Conservation (phyloP, 192 early-diverging fungal species). For the Coemansia sp. region DNA sequence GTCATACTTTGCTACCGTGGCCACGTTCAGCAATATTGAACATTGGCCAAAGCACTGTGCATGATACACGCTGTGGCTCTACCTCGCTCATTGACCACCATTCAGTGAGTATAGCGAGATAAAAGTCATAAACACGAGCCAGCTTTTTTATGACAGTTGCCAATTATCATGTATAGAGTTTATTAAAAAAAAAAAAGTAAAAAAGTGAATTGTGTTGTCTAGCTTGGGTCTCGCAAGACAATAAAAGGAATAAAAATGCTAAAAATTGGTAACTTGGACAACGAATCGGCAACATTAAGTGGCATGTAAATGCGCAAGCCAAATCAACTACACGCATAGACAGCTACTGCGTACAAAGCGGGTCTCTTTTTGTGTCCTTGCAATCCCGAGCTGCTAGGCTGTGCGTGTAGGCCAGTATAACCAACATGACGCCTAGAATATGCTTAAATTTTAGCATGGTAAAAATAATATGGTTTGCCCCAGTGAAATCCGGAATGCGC, state of each 20-base stretch:
- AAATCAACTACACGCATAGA: not conserved
- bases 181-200: not conserved
- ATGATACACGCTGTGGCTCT: not conserved
- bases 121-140: not conserved
- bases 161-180: not conserved
- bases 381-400: constrained; percentile 27
- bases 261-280: not conserved
- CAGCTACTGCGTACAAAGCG: constrained; percentile 32
- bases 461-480: not conserved
- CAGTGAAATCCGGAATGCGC: not conserved
- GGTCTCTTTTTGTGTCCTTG: constrained; percentile 46
- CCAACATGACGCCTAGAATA: not conserved
- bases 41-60: not conserved
- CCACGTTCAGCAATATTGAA: not conserved
- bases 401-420: constrained; percentile 2
- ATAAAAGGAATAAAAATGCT: not conserved
- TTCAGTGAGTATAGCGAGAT: not conserved
- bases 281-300: not conserved
- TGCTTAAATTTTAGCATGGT: constrained; percentile 5
- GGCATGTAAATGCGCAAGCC: not conserved
- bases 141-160: not conserved
- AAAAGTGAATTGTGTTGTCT: not conserved
- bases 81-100: not conserved
- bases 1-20: not conserved
- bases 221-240: not conserved